These are phyloP conservation scores for Pigoraptor vietnamica DNA, from an alignment of 78 protist species.

Conservation along the genomic window DNA sequence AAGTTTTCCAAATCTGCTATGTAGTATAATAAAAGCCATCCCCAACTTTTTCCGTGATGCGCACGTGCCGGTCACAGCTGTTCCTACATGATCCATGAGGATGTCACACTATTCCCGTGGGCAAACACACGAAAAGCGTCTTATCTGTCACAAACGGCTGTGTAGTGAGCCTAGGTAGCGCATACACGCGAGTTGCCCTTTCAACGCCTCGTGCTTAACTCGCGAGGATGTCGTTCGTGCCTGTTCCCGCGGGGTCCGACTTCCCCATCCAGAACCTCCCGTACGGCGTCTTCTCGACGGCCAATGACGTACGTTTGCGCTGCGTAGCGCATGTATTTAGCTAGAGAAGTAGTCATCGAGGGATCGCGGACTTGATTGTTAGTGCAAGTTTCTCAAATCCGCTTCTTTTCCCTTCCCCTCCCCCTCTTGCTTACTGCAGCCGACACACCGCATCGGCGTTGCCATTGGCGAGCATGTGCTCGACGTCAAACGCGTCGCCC, in stretches of 20 bases:
- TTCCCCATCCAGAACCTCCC: slow-evolving; percentile 92
- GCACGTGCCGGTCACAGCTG: no score
- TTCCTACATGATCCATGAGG: no score
- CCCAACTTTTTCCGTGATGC: no score
- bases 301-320: not conserved
- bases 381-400: not conserved
- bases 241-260: slow-evolving; percentile 27
- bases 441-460: slow-evolving; percentile 53
- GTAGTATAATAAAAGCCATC: no score
- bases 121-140: no score
- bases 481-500: slow-evolving; percentile 62
- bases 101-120: no score
- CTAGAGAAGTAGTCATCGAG: not conserved
- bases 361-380: no score
- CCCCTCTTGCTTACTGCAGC: not conserved
- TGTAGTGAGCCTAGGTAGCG: no score
- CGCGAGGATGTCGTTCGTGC: slow-evolving; percentile 13
- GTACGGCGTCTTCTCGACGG: slow-evolving; percentile 65
- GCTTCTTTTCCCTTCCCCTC: not conserved
- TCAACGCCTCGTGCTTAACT: not conserved
- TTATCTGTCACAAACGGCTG: no score
- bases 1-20: no score
- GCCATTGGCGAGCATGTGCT: slow-evolving; percentile 82
- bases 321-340: not conserved
- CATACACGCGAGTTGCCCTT: no score